Evolutionary conservation across 768 basidiomycete genomes (phyloP), one percentile per base, ranked within the genome.

Genomic region (Mrakia gelida): DNA sequence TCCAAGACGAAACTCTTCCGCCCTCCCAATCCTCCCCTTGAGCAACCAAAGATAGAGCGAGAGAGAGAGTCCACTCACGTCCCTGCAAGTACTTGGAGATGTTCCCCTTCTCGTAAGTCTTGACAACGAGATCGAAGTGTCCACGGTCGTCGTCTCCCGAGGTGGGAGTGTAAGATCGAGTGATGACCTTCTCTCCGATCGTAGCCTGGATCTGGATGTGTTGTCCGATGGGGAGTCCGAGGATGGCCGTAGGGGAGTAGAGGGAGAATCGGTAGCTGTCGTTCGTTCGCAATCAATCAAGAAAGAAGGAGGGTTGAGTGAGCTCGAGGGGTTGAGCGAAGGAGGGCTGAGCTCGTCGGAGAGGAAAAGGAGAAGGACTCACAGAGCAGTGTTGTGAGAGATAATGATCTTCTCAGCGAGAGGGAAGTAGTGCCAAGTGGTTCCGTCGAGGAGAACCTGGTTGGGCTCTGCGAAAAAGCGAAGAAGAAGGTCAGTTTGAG

Each of bases 81-180:
- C 71, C 71, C 41, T 63, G 45, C 82, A 98, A 87, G 85, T 93
- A 89, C 80, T 91, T 89, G 15, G 97, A 98, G 83, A 99, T 93
- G 87, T 98, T 98, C 78, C 97, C 97, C 84, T 93, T 91, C 83
- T 98, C 96, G 83, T 99, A 99, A 10, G 94, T 89, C 95, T 99
- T 99, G 87, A 99, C 92, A 82, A 99, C 89, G 78, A 99, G 90
- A 85, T 98, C 95, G 84, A 99, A 98, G 86, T 92, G 89, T 71
- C 97, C 97, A 71, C 88, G 88, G 86, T 98, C 92, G 77, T 96
- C 93, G 83, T 98, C 93, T 82, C 91, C 91, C 83, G 91, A 93
- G 32, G 95, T 94, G 75, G 97, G 97, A 28, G 97, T 99, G 86
- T 99, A 99, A 85, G 91, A 93, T 79, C 97, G 90, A 82, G 90